These are phyloP conservation scores for Pneumocystis canis DNA, from an alignment of 1,139 yeast genomes.

Conservation along the genomic window DNA sequence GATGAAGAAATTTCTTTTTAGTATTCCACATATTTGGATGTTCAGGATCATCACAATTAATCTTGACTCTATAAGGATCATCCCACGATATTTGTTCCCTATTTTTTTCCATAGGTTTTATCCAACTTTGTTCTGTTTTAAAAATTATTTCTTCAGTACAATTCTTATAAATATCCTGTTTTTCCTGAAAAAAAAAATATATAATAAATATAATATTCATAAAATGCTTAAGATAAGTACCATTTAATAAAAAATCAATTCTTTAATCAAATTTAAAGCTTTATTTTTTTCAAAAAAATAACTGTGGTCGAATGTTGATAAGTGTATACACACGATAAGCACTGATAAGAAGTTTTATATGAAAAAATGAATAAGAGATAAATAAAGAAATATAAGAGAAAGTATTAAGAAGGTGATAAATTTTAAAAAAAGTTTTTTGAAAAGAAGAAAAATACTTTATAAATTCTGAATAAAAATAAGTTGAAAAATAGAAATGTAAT, in stretches of 20 bases:
- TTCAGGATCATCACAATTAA: not conserved
- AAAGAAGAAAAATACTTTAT: not conserved
- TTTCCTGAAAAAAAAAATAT: not conserved
- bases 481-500: too few relatives aligned
- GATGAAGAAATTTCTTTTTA: not conserved
- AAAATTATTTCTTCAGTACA: not conserved
- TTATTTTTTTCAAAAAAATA: too few relatives aligned
- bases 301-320: too few relatives aligned
- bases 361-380: too few relatives aligned
- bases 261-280: not conserved
- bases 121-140: not conserved
- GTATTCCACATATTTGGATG: not conserved
- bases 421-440: not conserved
- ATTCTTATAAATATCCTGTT: not conserved
- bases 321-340: too few relatives aligned
- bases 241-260: not conserved
- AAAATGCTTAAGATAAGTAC: not conserved
- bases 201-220: not conserved
- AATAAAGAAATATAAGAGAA: too few relatives aligned
- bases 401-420: not conserved
- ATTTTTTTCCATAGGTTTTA: not conserved
- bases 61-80: not conserved
- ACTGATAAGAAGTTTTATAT: too few relatives aligned
- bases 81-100: not conserved
- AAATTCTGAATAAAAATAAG: not conserved